Evolutionary conservation across 2,329 filamentous ascomycete genomes (phyloP).

Genomic region (Grosmannia penicillata): DNA sequence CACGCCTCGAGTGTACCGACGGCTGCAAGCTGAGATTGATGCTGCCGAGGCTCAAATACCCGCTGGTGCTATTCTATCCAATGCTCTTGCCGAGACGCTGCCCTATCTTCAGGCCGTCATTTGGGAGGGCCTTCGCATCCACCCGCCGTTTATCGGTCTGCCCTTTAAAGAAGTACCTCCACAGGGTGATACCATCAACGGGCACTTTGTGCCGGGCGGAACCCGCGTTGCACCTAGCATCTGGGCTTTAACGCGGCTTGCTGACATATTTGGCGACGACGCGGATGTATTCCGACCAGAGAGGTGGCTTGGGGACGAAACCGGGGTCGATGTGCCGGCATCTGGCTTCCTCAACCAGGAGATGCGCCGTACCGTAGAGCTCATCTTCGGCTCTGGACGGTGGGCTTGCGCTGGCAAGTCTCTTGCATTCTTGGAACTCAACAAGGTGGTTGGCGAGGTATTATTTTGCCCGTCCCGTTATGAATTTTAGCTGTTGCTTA

Average conservation of each 20-base stretch:
- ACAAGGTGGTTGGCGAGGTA: constrained; percentile 17
- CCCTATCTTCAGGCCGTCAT: constrained; percentile 35
- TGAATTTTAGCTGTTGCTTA: too few species aligned
- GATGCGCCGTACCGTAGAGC: constrained; percentile 15
- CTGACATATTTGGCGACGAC: constrained; percentile 21
- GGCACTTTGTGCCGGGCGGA: constrained; percentile 28
- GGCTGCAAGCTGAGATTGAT: constrained; percentile 18
- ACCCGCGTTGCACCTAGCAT: constrained; percentile 28
- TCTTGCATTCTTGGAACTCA: constrained; percentile 27
- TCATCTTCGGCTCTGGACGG: constrained; percentile 24
- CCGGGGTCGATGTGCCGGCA: constrained; percentile 2
- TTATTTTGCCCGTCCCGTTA: too few species aligned
- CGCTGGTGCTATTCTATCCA: constrained; percentile 3
- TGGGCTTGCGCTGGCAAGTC: constrained; percentile 26
- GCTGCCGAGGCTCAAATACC: neutral
- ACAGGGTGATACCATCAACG: constrained; percentile 21
- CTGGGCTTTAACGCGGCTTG: constrained; percentile 22
- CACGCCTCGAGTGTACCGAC: constrained; percentile 12
- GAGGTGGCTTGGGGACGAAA: constrained; percentile 25
- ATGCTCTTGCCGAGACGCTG: constrained; percentile 22
- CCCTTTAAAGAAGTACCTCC: constrained; percentile 17
- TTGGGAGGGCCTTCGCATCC: constrained; percentile 32
- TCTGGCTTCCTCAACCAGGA: neutral
- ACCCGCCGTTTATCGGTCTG: constrained; percentile 24
- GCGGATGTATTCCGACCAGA: constrained; percentile 27